Base-by-base conservation (phyloP, 768 basidiomycete genomes). In the Rhizopogon vinicolor region DNA sequence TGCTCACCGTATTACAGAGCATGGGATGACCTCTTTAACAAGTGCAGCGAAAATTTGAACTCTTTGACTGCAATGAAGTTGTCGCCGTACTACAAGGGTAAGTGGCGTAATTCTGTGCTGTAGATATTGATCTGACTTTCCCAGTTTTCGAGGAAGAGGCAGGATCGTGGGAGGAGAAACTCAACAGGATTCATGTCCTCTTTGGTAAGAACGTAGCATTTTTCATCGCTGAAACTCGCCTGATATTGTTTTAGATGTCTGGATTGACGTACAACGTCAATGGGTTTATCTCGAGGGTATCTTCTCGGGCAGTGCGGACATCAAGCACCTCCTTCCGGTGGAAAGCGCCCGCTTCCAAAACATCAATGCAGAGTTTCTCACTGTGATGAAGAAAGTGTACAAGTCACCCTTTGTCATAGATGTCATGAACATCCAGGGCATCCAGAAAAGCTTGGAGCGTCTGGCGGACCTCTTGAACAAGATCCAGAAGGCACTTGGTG, bases 201-300 rank as follows among this genome's bases (percentile, higher is more conserved):
- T 98, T 99, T 65, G 96, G 91, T 91, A 57, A 63, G 79, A 66
- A 25, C 13, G n/a, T 0, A 13, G 1, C 1, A 10, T 14, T n/a
- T 6, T 9, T 41, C 35, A 35, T 2, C n/a, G 29, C 12, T 8
- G 4, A 9, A 39, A 41, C n/a, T 19, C 35, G 29, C 31, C 31
- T 33, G 56, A 40, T 42, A 41, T 44, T 31, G 42, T 42, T 51
- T 68, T 44, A 93, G 92, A 99, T 71, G 89, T 98, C 39, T 99
- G 97, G 97, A 97, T 99, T 62, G 97, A 99, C 63, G 97, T 99
- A 14, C 97, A 99, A 63, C 85, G 97, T 7, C 97, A 99, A 75
- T 99, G 97, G 97, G 97, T 99, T 1, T 99, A 99, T 68, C 81
- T 99, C 51, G 97, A 99, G 71, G 97, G 97, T 42, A 99, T 99